A percentile compares a stretch with the other conserved stretches of the same genome.
Conservation (phyloP, 257 asterid species). For the Parsonsia alboflavescens region DNA sequence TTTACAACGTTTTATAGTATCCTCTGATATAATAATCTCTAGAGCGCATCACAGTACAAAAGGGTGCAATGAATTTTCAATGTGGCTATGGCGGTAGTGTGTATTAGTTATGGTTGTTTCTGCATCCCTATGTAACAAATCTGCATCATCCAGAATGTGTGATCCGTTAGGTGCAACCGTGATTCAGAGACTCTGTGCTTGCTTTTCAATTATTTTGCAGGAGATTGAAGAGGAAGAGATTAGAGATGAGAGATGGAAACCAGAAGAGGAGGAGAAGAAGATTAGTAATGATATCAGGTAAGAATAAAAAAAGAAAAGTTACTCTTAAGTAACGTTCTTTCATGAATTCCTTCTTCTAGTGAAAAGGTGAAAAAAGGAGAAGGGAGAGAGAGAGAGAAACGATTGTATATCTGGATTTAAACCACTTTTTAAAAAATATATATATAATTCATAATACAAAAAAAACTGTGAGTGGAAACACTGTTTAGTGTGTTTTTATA, state of each 20-base stretch:
- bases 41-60: background rate
- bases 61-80: conserved; percentile 8
- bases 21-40: background rate
- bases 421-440: conserved; percentile 10
- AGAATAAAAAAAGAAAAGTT: conserved; percentile 26
- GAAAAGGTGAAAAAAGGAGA: conserved; percentile 2
- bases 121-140: background rate
- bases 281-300: conserved; percentile 41
- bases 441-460: conserved; percentile 4
- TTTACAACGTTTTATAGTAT: background rate
- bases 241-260: conserved; percentile 25
- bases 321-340: conserved; percentile 19
- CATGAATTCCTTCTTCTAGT: conserved; percentile 22
- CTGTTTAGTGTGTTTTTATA: conserved; percentile 28
- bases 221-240: conserved; percentile 23
- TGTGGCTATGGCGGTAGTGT: background rate
- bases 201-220: conserved; percentile 24
- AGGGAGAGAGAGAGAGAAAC: background rate
- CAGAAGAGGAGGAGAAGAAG: conserved; percentile 24
- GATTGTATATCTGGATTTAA: conserved; percentile 16
- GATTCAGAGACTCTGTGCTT: conserved; percentile 1
- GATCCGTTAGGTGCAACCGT: conserved; percentile 17
- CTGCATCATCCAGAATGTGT: conserved; percentile 17
- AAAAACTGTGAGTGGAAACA: conserved; percentile 29
- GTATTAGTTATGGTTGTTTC: background rate